Evolutionary conservation across 2,329 filamentous ascomycete genomes (phyloP).

Genomic region (Pseudocercospora cruenta): DNA sequence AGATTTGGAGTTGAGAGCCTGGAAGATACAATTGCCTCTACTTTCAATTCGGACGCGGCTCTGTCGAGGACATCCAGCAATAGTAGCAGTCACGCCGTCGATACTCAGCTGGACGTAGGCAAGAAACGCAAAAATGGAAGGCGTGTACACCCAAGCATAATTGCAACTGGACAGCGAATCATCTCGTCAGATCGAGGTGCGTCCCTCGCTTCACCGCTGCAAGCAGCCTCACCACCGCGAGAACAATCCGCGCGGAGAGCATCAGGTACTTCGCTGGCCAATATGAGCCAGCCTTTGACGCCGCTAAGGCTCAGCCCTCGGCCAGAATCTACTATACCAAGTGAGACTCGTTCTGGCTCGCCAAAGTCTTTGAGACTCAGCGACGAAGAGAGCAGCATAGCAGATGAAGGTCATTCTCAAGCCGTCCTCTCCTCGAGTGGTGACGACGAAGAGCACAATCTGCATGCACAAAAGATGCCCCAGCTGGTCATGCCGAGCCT

Average conservation of each 20-base stretch:
- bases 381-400: slow-evolving; percentile 58
- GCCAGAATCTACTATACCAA: slow-evolving; percentile 56
- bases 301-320: slow-evolving; percentile 53
- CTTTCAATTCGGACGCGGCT: slow-evolving; percentile 39
- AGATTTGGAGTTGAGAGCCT: slow-evolving; percentile 63
- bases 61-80: slow-evolving; percentile 33
- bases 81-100: slow-evolving; percentile 26
- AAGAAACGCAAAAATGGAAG: slow-evolving; percentile 40
- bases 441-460: slow-evolving; percentile 55
- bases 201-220: slow-evolving; percentile 32
- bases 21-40: slow-evolving; percentile 54
- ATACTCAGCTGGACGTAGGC: slow-evolving; percentile 24
- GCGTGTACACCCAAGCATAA: slow-evolving; percentile 41
- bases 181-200: slow-evolving; percentile 37
- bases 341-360: slow-evolving; percentile 63
- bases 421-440: slow-evolving; percentile 57
- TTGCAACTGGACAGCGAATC: slow-evolving; percentile 39
- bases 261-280: slow-evolving; percentile 31
- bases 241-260: slow-evolving; percentile 31
- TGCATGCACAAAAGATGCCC: neutral
- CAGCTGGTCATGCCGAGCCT: slow-evolving; percentile 99
- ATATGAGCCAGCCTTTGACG: slow-evolving; percentile 48
- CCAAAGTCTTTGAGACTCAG: slow-evolving; percentile 61
- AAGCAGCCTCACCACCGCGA: slow-evolving; percentile 29
- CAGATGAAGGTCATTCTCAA: slow-evolving; percentile 60